Conservation (phyloP, 2,329 filamentous ascomycete species). For the Aspergillus sp. region DNA sequence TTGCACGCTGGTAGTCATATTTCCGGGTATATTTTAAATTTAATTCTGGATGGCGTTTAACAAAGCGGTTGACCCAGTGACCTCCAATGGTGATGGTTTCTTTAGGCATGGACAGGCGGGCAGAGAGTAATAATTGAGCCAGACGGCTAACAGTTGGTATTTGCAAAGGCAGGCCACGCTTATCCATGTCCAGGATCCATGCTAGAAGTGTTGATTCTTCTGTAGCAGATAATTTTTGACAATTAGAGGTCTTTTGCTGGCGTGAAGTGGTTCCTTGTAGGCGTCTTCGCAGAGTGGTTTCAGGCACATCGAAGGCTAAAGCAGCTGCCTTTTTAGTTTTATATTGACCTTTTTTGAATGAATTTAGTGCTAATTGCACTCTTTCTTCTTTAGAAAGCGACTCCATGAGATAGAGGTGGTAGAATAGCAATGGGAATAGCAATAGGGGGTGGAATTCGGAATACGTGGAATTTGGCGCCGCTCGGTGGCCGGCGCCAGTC, state of each 20-base stretch:
- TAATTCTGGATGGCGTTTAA: background rate
- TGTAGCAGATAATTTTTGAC: background rate
- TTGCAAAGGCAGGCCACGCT: background rate
- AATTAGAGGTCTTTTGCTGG: background rate
- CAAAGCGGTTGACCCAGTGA: background rate
- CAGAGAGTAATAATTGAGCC: background rate
- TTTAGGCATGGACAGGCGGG: background rate
- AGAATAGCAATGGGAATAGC: background rate
- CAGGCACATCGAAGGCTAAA: background rate
- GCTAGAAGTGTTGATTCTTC: background rate
- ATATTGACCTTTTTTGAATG: background rate
- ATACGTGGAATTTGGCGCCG: background rate
- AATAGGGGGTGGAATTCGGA: background rate
- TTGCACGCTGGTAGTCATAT: background rate
- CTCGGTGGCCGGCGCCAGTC: background rate
- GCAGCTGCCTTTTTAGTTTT: background rate
- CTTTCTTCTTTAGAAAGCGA: background rate
- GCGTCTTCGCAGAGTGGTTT: background rate
- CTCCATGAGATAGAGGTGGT: background rate
- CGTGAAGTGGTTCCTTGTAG: background rate
- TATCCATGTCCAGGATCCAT: background rate
- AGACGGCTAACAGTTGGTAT: background rate
- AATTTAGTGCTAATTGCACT: background rate
- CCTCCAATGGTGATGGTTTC: background rate
- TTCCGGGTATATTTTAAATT: background rate